Percentiles rank a stretch among this genome's conserved stretches.
phyloP scores from a whole-genome alignment of 768 basidiomycete genomes.

The Rhizopogon vinicolor region DNA sequence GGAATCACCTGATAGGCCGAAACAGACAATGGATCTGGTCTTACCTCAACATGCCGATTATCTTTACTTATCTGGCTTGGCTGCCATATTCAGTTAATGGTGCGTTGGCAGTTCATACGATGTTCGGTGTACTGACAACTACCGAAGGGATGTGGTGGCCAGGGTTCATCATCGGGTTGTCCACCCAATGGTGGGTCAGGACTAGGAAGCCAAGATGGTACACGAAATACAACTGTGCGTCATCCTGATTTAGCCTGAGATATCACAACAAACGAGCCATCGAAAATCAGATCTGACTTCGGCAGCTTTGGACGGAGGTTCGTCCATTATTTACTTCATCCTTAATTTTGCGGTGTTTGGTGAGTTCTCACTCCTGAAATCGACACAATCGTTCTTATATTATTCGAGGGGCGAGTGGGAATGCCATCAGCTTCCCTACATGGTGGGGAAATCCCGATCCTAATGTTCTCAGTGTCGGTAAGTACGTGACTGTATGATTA shows the following conservation, averaged over 20 bases:
- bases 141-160: conserved; percentile 39
- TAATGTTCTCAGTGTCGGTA: conserved; percentile 9
- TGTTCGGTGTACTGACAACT: neutral
- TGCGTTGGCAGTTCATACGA: conserved; percentile 9
- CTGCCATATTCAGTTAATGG: conserved; percentile 19
- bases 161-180: conserved; percentile 45
- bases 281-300: conserved; percentile 31
- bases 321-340: conserved; percentile 46
- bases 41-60: conserved; percentile 19
- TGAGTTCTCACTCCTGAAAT: neutral
- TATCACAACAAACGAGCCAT: neutral
- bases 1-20: neutral
- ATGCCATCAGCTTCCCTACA: conserved; percentile 37
- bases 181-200: conserved; percentile 46
- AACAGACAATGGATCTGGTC: conserved; percentile 14
- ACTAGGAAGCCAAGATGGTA: conserved; percentile 40
- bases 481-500: neutral
- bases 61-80: conserved; percentile 19
- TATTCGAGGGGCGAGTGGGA: conserved; percentile 35
- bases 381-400: conserved; percentile 26
- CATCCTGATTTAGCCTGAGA: neutral
- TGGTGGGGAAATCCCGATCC: conserved; percentile 37
- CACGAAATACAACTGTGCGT: conserved; percentile 31
- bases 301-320: conserved; percentile 47
- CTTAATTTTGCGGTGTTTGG: conserved; percentile 33